Evolutionary conservation across 495 filamentous ascomycete genomes (phyloP).

Genomic region (Lasiosphaeria ovina): DNA sequence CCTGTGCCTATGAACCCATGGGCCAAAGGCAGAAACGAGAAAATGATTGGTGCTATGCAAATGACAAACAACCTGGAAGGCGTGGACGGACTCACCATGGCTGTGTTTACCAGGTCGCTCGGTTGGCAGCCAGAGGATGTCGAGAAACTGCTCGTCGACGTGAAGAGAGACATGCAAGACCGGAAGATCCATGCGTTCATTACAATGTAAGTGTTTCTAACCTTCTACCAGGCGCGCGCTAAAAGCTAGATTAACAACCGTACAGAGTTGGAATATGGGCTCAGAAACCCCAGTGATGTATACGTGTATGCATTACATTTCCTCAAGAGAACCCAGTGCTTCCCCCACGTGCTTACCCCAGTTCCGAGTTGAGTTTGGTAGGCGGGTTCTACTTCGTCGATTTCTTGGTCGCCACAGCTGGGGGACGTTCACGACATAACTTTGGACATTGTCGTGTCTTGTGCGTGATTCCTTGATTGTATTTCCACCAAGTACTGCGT

Average conservation of each 20-base stretch:
- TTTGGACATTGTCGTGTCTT: too few relatives aligned
- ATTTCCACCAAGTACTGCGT: too few relatives aligned
- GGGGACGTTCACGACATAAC: too few relatives aligned
- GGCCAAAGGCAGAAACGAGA: conserved; percentile 46
- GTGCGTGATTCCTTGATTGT: too few relatives aligned
- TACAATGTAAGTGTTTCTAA: conserved; percentile 36
- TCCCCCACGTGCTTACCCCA: background rate
- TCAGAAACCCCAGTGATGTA: conserved; percentile 4
- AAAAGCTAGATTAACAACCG: background rate
- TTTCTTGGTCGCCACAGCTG: too few relatives aligned
- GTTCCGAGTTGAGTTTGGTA: too few relatives aligned
- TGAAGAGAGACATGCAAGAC: conserved; percentile 49
- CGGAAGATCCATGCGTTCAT: conserved; percentile 47
- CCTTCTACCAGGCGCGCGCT: background rate
- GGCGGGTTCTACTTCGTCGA: too few relatives aligned
- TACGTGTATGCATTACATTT: background rate
- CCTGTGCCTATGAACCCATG: conserved; percentile 53
- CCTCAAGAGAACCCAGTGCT: background rate
- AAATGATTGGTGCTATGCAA: conserved; percentile 47
- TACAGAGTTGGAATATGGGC: conserved; percentile 6
- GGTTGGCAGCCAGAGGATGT: conserved; percentile 51
- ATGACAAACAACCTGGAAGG: conserved; percentile 40
- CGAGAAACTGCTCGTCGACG: conserved; percentile 51
- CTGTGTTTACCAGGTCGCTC: conserved; percentile 50
- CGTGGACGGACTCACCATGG: conserved; percentile 48